phyloP scores from a whole-genome alignment of 148 eudicot species.

The Rhododendron henanense region DNA sequence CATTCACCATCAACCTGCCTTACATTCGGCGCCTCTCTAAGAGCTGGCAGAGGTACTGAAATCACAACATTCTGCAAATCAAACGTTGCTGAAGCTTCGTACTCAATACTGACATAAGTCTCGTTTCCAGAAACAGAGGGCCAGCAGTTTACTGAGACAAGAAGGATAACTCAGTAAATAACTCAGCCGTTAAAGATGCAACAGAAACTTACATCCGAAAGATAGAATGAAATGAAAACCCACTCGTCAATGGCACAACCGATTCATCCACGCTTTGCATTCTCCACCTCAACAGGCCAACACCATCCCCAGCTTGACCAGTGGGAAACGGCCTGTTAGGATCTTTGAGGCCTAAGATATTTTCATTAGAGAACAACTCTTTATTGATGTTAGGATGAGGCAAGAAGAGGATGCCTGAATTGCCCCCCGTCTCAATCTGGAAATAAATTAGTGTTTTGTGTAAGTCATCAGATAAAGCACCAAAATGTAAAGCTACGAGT shows the following conservation, averaged over 20 bases:
- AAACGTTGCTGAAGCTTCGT: conserved; percentile 77
- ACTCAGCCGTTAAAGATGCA: not conserved
- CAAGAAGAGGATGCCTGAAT: conserved; percentile 71
- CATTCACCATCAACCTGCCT: conserved; percentile 94
- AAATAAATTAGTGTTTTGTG: conserved; percentile 5
- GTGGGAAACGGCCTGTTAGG: conserved; percentile 86
- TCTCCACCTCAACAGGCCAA: conserved; percentile 90
- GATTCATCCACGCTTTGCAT: conserved; percentile 90
- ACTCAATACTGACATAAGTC: conserved; percentile 90
- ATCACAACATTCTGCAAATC: conserved; percentile 94
- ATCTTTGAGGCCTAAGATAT: conserved; percentile 91
- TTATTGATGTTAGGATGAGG: conserved; percentile 95
- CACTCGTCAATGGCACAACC: conserved; percentile 85
- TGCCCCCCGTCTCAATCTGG: conserved; percentile 86
- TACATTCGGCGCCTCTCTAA: conserved; percentile 89
- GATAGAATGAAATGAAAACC: conserved; percentile 25
- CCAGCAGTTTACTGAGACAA: conserved; percentile 92
- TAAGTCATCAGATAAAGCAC: conserved; percentile 6
- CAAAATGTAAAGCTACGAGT: not conserved
- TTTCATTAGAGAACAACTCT: conserved; percentile 70
- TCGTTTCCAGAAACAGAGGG: conserved; percentile 96
- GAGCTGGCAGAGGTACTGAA: conserved; percentile 95
- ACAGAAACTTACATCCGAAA: not conserved
- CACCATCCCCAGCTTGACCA: conserved; percentile 88
- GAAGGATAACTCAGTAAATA: conserved; percentile 1